Percentiles rank a stretch among this genome's conserved stretches.
These are phyloP conservation scores for Sordaria brevicollis DNA, from an alignment of 495 filamentous ascomycete species.

Conservation along the genomic window DNA sequence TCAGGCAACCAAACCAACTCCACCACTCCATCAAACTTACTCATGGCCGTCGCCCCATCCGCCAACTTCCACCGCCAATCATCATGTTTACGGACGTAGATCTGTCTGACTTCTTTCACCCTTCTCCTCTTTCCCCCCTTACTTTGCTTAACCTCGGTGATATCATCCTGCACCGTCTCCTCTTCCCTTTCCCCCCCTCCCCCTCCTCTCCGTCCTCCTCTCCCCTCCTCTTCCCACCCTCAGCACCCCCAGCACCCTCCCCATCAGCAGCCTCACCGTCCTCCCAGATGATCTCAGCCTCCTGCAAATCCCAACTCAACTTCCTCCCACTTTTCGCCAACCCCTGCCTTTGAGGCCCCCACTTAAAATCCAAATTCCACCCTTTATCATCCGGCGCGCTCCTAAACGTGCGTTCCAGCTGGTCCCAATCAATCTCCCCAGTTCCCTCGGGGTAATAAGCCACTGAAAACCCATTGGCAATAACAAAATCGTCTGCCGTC, in stretches of 20 bases:
- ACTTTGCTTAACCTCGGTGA: not conserved
- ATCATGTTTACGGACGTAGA: slow-evolving; percentile 36
- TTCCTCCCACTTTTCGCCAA: slow-evolving; percentile 40
- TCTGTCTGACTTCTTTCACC: slow-evolving; percentile 29
- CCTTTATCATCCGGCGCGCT: slow-evolving; percentile 43
- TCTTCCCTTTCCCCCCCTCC: not conserved
- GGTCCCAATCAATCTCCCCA: slow-evolving; percentile 45
- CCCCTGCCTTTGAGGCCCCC: slow-evolving; percentile 37
- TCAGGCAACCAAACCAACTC: slow-evolving; percentile 41
- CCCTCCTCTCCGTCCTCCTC: not conserved
- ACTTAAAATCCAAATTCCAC: slow-evolving; percentile 41
- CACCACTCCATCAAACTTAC: slow-evolving; percentile 36
- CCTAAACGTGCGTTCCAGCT: slow-evolving; percentile 55
- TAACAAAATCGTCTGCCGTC: slow-evolving; percentile 52
- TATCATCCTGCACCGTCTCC: not conserved
- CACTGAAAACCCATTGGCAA: slow-evolving; percentile 57
- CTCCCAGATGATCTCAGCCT: slow-evolving; percentile 23
- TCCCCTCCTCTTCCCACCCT: not conserved
- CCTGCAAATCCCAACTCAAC: slow-evolving; percentile 43
- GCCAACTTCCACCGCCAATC: slow-evolving; percentile 38
- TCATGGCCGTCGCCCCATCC: slow-evolving; percentile 31
- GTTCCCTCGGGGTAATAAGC: slow-evolving; percentile 49
- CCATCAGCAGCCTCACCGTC: not conserved
- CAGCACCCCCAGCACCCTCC: not conserved
- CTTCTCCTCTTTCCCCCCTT: not conserved